Evolutionary conservation across 192 early-diverging fungal species (phyloP).

Genomic region (Linnemannia exigua): DNA sequence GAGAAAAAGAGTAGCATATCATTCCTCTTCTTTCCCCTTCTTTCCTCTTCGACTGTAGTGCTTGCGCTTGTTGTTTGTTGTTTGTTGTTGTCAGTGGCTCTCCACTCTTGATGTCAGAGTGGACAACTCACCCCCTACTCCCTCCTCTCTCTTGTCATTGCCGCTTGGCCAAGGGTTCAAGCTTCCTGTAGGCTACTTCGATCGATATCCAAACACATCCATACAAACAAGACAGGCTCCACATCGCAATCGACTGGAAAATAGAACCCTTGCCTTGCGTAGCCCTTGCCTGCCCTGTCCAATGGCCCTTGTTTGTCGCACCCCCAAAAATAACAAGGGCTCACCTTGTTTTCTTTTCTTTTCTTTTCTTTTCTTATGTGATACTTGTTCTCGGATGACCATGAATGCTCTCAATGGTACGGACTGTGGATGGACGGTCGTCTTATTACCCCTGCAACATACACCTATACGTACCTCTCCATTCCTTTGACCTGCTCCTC

Average conservation of each 20-base stretch:
- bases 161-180: not conserved
- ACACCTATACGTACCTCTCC: not conserved
- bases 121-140: not conserved
- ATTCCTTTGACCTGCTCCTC: not conserved
- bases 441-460: not conserved
- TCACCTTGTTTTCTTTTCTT: not conserved
- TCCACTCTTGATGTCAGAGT: not conserved
- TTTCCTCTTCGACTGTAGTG: not conserved
- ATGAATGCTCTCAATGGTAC: conserved; percentile 12
- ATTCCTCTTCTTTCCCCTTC: not conserved
- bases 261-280: not conserved
- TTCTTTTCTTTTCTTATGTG: not conserved
- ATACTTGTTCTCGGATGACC: not conserved
- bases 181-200: not conserved
- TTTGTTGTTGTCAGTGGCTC: not conserved
- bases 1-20: not conserved
- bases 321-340: conserved; percentile 6
- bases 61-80: too few species aligned
- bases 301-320: not conserved
- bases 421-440: too few species aligned
- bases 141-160: not conserved
- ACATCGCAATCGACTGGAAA: not conserved
- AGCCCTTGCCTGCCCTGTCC: not conserved
- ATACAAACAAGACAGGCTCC: not conserved
- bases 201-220: not conserved